Percentiles rank a stretch among this genome's conserved stretches.
Evolutionary conservation across 305 asterid species (phyloP).

Genomic region (Caryopteris hybrid): DNA sequence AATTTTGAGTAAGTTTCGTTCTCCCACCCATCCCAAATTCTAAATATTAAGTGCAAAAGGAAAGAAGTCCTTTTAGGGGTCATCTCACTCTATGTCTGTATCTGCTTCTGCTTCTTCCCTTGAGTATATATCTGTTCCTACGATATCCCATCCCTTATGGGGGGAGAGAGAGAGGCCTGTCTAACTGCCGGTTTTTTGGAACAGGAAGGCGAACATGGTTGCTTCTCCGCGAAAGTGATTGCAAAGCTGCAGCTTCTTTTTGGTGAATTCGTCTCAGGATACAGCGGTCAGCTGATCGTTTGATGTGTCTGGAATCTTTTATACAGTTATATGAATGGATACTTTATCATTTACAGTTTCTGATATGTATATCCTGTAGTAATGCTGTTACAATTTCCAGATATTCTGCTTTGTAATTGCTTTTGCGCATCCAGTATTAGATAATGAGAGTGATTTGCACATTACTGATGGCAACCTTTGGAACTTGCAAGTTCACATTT

Average conservation of each 20-base stretch:
- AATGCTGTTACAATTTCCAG: not conserved
- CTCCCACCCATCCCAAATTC: not conserved
- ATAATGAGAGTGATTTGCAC: slow-evolving; percentile 4
- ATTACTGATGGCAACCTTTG: too few relatives aligned
- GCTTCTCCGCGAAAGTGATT: not conserved
- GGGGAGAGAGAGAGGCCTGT: not conserved
- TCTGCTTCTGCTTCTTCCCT: not conserved
- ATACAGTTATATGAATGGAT: not conserved
- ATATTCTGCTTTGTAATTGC: slow-evolving; percentile 4
- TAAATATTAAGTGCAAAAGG: not conserved
- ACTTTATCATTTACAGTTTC: not conserved
- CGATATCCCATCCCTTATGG: not conserved
- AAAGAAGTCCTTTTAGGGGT: not conserved
- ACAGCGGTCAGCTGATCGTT: not conserved
- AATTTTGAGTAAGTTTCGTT: slow-evolving; percentile 37
- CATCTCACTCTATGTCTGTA: not conserved
- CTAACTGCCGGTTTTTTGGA: not conserved
- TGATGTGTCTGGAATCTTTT: slow-evolving; percentile 5
- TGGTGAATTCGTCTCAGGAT: not conserved
- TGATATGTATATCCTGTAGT: slow-evolving; percentile 5
- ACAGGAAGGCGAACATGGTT: slow-evolving; percentile 1
- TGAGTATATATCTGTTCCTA: not conserved
- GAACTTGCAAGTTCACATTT: too few relatives aligned
- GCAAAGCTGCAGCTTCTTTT: slow-evolving; percentile 3
- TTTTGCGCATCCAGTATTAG: not conserved